Conservation (phyloP, 306 rosid genomes). For the Fragaria nilgerrensis region DNA sequence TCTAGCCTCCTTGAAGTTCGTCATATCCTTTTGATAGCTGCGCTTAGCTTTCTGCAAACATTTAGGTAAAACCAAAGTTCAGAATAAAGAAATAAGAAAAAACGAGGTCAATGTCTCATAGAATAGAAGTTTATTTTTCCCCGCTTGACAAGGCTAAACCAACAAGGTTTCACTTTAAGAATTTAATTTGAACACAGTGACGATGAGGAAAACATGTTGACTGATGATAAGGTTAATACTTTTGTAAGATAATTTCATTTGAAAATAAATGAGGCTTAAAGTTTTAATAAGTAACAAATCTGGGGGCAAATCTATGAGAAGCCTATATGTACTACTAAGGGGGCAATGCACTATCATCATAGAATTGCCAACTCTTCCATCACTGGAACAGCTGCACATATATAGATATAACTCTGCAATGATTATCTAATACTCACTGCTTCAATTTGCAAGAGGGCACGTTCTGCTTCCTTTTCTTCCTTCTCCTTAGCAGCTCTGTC, state of each 20-base stretch:
- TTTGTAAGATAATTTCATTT: neutral
- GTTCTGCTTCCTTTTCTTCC: slow-evolving; percentile 68
- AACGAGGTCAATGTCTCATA: neutral
- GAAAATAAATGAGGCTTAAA: neutral
- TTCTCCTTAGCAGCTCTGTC: slow-evolving; percentile 86
- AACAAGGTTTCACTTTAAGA: neutral
- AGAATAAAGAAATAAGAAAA: neutral
- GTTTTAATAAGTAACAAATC: neutral
- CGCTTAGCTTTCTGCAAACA: slow-evolving; percentile 78
- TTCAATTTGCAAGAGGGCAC: slow-evolving; percentile 77
- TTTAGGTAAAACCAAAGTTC: slow-evolving; percentile 18
- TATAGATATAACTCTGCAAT: neutral
- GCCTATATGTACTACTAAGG: neutral
- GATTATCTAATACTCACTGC: slow-evolving; percentile 52
- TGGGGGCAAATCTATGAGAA: neutral
- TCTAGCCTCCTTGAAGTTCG: slow-evolving; percentile 53
- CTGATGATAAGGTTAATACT: neutral
- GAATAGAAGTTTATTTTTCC: neutral
- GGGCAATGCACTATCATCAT: neutral
- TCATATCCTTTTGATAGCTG: slow-evolving; percentile 87
- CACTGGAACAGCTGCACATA: neutral
- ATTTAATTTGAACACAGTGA: neutral
- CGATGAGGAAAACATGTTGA: neutral
- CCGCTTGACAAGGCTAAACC: neutral
- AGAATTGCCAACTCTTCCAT: neutral